phyloP scores from a whole-genome alignment of 441 rosid species.

The Gossypium trilobum region DNA sequence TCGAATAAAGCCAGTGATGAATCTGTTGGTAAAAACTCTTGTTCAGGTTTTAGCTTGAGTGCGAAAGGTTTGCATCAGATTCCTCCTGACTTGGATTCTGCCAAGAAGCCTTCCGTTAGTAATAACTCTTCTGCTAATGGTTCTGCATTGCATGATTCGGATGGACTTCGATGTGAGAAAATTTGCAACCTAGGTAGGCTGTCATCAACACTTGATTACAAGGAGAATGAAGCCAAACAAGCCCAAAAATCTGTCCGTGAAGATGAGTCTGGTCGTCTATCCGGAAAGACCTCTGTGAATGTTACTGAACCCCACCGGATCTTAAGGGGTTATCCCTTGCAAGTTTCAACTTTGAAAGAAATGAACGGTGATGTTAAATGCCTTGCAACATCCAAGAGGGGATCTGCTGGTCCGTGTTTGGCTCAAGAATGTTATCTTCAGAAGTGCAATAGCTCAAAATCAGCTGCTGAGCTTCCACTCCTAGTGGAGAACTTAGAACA shows the following conservation, averaged over 20 bases:
- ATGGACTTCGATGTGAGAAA: conserved; percentile 26
- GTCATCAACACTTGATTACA: conserved; percentile 26
- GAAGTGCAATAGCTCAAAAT: conserved; percentile 43
- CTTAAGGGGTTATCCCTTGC: conserved; percentile 40
- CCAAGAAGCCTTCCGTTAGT: conserved; percentile 25
- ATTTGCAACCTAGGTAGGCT: conserved; percentile 25
- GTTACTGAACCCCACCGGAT: conserved; percentile 31
- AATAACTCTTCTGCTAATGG: conserved; percentile 21
- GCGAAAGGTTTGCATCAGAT: conserved; percentile 33
- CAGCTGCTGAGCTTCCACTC: conserved; percentile 37
- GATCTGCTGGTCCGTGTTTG: conserved; percentile 16
- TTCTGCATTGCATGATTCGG: conserved; percentile 25
- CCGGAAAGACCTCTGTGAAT: conserved; percentile 25
- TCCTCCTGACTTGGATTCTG: conserved; percentile 29
- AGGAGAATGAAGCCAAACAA: conserved; percentile 16
- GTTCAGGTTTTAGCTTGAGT: conserved; percentile 30
- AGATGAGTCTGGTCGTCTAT: conserved; percentile 25
- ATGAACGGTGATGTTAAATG: conserved; percentile 30
- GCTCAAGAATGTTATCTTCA: conserved; percentile 44
- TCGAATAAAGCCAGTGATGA: conserved; percentile 21
- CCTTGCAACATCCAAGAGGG: conserved; percentile 33
- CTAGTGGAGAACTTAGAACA: conserved; percentile 26
- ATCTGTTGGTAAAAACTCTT: conserved; percentile 23
- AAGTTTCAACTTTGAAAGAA: conserved; percentile 35
- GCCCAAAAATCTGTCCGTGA: conserved; percentile 20